Percentiles rank a stretch among this genome's conserved stretches.
These are phyloP conservation scores for Rhodamnia rubescens DNA, from an alignment of 345 rosid species.

Conservation along the genomic window DNA sequence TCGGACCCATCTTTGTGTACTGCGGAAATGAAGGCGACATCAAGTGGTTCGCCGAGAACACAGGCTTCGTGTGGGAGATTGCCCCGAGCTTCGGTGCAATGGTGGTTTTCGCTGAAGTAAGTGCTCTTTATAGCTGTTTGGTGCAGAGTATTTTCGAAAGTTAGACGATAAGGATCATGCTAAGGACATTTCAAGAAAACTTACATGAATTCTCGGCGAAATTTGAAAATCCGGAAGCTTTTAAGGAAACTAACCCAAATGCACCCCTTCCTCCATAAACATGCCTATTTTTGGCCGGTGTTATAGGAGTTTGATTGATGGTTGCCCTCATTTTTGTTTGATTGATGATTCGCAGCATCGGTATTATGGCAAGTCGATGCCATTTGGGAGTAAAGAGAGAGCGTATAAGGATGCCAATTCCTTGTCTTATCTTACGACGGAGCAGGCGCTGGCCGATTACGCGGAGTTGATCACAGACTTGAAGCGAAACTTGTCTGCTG, in stretches of 20 bases:
- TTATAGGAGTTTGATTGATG: neutral
- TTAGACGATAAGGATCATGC: neutral
- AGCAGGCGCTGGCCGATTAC: conserved; percentile 92
- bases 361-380: conserved; percentile 83
- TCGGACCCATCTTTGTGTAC: conserved; percentile 71
- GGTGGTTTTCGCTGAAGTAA: conserved; percentile 74
- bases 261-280: neutral
- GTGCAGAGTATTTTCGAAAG: neutral
- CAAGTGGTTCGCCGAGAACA: conserved; percentile 69
- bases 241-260: neutral
- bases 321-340: neutral
- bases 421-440: conserved; percentile 60
- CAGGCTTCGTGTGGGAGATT: conserved; percentile 73
- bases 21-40: conserved; percentile 86
- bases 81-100: conserved; percentile 73
- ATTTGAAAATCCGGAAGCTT: neutral
- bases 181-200: neutral
- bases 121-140: neutral
- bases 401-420: conserved; percentile 65
- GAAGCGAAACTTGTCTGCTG: conserved; percentile 75
- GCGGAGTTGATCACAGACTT: conserved; percentile 55
- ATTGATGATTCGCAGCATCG: conserved; percentile 34
- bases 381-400: conserved; percentile 48
- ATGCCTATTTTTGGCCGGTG: neutral
- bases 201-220: neutral